phyloP scores from a whole-genome alignment of 139 green algal genomes.

The Chlamydomonas sp. region DNA sequence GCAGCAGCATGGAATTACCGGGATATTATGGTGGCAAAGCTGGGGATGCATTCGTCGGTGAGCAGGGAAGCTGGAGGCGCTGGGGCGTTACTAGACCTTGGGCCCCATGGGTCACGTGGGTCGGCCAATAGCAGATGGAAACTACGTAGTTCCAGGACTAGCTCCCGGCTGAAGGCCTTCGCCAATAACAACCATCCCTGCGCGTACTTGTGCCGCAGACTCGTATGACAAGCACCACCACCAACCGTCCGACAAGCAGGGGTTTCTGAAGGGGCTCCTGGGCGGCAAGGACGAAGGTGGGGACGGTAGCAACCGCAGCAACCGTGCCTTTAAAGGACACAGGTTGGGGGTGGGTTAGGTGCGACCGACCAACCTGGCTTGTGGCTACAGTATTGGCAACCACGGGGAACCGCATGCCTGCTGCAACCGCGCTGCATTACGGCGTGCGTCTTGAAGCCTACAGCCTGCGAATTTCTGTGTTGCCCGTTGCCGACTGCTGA shows the following conservation, averaged over 20 bases:
- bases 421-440: background rate
- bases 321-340: background rate
- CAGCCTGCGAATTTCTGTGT: no score
- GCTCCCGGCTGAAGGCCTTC: background rate
- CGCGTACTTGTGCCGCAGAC: background rate
- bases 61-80: background rate
- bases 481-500: background rate
- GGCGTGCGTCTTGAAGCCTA: background rate
- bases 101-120: no score
- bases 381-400: background rate
- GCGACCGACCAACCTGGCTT: background rate
- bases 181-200: background rate
- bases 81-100: background rate
- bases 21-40: conserved; percentile 11
- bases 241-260: conserved; percentile 18
- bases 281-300: conserved; percentile 34
- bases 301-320: background rate
- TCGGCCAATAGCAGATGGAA: no score
- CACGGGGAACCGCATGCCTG: background rate
- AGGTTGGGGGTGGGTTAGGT: background rate
- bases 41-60: conserved; percentile 1
- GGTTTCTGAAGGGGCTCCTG: conserved; percentile 36
- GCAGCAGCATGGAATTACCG: conserved; percentile 11
- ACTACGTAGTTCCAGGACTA: no score
- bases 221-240: background rate